Base-by-base conservation (phyloP, 768 basidiomycete species). In the Collybiopsis luxurians region DNA sequence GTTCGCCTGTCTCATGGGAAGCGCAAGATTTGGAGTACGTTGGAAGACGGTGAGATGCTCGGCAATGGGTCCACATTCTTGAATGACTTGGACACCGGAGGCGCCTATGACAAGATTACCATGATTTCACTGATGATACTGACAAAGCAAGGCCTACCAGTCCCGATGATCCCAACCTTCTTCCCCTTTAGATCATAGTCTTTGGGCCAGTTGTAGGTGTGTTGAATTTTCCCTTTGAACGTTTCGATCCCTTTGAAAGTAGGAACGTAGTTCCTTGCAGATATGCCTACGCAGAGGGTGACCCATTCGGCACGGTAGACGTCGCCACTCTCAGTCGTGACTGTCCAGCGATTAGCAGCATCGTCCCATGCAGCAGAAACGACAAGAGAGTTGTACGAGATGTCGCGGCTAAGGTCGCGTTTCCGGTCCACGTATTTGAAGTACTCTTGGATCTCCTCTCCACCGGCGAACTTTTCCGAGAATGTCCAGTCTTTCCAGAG, bases 21-120 rank as follows among this genome's bases (percentile, higher is more conserved):
- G 26, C 1, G 66, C 62, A 17, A 66, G 45, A 19, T 64, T 65
- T 0, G 66, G 63, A 9, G 66, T 66, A 10, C 68, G 67, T 57
- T 68, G 68, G 62, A 66, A 69, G 21, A 68, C 66, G 10, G 66
- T 66, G 36, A 69, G 62, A 43, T 66, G 60, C 1, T 54, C 30
- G 7, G 59, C 64, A 10, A 61, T 19, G 4, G 61, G 61, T 11
- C 60, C 68, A 10, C 54, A 49, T 40, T 63, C 66, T 45, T 67
- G 63, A 21, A 67, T 61, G 3, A 55, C 45, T 19, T 69, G 67
- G 12, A 69, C 64, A n/a, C 67, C 67, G 28, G 61, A 66, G 2
- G 66, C 63, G 0, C 66, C 66, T 0, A 6, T 34, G 31, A 13
- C n/a, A 34, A 5, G 31, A 13, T 6, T 34, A 34, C 13, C 31